Evolutionary conservation across 2,329 filamentous ascomycete genomes (phyloP).

Genomic region (Fusarium sp.): DNA sequence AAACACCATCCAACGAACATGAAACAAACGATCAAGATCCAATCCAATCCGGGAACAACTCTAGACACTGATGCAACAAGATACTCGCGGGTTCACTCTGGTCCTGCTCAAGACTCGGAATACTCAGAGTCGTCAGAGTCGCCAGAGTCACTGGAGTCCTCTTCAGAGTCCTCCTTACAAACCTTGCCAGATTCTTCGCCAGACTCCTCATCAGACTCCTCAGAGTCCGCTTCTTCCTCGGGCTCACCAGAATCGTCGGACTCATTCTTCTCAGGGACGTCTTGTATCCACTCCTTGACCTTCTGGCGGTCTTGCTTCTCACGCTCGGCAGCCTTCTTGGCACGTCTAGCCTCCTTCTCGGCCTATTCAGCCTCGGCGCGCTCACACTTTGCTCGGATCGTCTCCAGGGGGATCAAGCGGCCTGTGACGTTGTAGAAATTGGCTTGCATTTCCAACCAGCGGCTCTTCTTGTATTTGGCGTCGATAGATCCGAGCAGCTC

Average conservation of each 20-base stretch:
- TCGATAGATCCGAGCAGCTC: constrained; percentile 52
- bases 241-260: not conserved
- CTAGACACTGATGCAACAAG: not conserved
- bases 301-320: constrained; percentile 7
- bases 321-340: constrained; percentile 6
- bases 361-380: constrained; percentile 34
- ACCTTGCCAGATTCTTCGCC: not conserved
- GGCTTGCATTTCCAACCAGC: constrained; percentile 58
- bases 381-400: constrained; percentile 53
- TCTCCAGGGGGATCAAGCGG: constrained; percentile 53
- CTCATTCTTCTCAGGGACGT: not conserved
- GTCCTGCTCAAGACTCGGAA: not conserved
- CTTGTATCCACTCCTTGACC: constrained; percentile 40
- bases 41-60: not conserved
- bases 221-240: not conserved
- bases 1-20: not conserved
- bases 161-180: not conserved
- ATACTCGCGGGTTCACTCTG: not conserved
- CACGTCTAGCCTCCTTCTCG: not conserved
- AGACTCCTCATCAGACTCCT: not conserved
- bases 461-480: constrained; percentile 47
- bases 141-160: constrained; percentile 14
- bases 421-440: constrained; percentile 59
- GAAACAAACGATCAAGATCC: not conserved
- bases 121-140: constrained; percentile 9